These are phyloP conservation scores for Calonectria naviculata DNA, from an alignment of 2,329 filamentous ascomycete genomes.

Conservation along the genomic window DNA sequence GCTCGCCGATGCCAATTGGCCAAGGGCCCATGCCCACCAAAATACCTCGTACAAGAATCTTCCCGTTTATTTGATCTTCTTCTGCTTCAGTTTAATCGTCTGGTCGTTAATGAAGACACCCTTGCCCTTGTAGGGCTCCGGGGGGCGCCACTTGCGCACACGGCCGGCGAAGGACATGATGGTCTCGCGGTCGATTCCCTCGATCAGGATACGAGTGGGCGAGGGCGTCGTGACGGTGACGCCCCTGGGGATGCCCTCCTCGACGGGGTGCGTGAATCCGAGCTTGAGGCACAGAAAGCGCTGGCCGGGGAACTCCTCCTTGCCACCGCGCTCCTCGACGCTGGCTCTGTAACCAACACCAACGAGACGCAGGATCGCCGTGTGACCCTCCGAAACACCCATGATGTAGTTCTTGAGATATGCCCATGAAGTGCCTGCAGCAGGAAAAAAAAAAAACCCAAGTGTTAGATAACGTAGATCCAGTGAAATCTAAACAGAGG, in stretches of 20 bases:
- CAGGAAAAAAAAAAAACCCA: not conserved
- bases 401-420: constrained; percentile 92
- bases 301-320: constrained; percentile 83
- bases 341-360: constrained; percentile 95
- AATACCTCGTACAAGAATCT: constrained; percentile 3
- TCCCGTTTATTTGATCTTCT: constrained; percentile 85
- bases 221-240: constrained; percentile 90
- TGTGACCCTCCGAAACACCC: constrained; percentile 96
- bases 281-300: constrained; percentile 94
- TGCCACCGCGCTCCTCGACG: constrained; percentile 80
- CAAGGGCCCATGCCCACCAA: constrained; percentile 17
- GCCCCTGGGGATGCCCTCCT: constrained; percentile 84
- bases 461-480: constrained; percentile 17
- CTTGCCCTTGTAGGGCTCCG: constrained; percentile 99
- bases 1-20: constrained; percentile 15
- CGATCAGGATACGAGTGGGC: constrained; percentile 89
- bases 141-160: constrained; percentile 88
- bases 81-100: constrained; percentile 97
- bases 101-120: constrained; percentile 98
- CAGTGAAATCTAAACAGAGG: not conserved
- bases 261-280: constrained; percentile 95
- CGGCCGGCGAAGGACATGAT: constrained; percentile 92
- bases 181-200: constrained; percentile 86
- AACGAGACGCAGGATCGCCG: constrained; percentile 89
- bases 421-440: constrained; percentile 84